phyloP scores from a whole-genome alignment of 108 stramenopile species.

The Cyclotella choctawhatcheeana region DNA sequence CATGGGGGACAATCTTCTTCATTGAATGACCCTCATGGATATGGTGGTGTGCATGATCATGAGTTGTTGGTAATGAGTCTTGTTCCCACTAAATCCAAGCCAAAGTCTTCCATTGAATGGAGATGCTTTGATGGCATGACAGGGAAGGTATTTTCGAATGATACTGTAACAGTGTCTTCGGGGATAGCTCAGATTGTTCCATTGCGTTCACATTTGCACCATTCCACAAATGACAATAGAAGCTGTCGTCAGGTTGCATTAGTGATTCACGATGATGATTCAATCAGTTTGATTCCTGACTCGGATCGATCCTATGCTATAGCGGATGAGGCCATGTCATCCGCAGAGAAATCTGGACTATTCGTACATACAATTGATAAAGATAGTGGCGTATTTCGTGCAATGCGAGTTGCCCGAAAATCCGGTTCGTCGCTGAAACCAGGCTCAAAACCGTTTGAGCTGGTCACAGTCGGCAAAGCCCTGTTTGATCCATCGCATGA shows the following conservation, averaged over 20 bases:
- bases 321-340: conserved; percentile 46
- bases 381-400: conserved; percentile 47
- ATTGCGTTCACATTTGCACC: conserved; percentile 40
- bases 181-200: conserved; percentile 78
- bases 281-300: conserved; percentile 63
- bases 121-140: conserved; percentile 79
- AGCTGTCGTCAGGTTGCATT: conserved; percentile 76
- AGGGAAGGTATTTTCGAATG: conserved; percentile 65
- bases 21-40: conserved; percentile 64
- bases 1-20: conserved; percentile 72
- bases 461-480: conserved; percentile 62
- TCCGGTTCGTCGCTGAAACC: conserved; percentile 9
- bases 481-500: conserved; percentile 71
- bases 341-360: conserved; percentile 59
- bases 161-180: conserved; percentile 39
- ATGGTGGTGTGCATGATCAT: conserved; percentile 73
- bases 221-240: conserved; percentile 43
- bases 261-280: conserved; percentile 64
- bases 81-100: not conserved
- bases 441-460: conserved; percentile 34
- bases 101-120: conserved; percentile 67
- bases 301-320: conserved; percentile 35
- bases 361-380: conserved; percentile 69
- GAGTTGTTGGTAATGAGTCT: conserved; percentile 70
- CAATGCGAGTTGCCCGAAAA: conserved; percentile 34